A percentile compares a stretch with the other conserved stretches of the same genome.
Evolutionary conservation across 805 yeast genomes (phyloP).

Genomic region (Candida gorgasii): DNA sequence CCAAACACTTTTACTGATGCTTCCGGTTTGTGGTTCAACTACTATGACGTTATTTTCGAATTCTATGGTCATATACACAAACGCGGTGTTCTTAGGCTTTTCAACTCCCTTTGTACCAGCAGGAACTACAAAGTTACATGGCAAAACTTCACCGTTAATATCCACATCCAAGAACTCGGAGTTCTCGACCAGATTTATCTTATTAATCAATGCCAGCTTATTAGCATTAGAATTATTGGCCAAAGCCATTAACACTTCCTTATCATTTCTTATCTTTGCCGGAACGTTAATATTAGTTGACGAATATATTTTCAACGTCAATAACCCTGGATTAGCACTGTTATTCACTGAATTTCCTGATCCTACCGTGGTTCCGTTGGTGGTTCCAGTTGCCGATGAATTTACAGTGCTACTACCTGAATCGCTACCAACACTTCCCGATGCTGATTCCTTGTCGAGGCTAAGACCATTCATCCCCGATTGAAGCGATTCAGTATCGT

Average conservation of each 20-base stretch:
- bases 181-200: slow-evolving; percentile 22
- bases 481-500: slow-evolving; percentile 3
- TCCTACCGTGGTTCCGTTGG: too few species aligned
- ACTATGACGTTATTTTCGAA: slow-evolving; percentile 92
- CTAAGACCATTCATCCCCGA: not conserved
- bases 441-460: slow-evolving; percentile 10
- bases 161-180: slow-evolving; percentile 26
- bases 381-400: slow-evolving; percentile 1
- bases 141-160: slow-evolving; percentile 42
- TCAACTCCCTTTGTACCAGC: slow-evolving; percentile 19
- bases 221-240: slow-evolving; percentile 50
- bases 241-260: slow-evolving; percentile 61
- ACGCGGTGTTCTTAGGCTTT: slow-evolving; percentile 41
- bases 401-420: slow-evolving; percentile 2
- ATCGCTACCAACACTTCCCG: slow-evolving; percentile 5
- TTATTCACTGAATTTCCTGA: slow-evolving; percentile 1
- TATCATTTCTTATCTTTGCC: slow-evolving; percentile 63
- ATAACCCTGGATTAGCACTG: slow-evolving; percentile 56
- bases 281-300: slow-evolving; percentile 72
- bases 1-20: slow-evolving; percentile 76
- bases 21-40: slow-evolving; percentile 83
- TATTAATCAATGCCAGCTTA: slow-evolving; percentile 34
- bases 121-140: slow-evolving; percentile 57
- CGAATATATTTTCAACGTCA: slow-evolving; percentile 75
- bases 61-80: slow-evolving; percentile 85